Percentiles rank a stretch among this genome's conserved stretches.
Conservation (phyloP, 805 yeast species). For the Debaryomyces prosopidis region DNA sequence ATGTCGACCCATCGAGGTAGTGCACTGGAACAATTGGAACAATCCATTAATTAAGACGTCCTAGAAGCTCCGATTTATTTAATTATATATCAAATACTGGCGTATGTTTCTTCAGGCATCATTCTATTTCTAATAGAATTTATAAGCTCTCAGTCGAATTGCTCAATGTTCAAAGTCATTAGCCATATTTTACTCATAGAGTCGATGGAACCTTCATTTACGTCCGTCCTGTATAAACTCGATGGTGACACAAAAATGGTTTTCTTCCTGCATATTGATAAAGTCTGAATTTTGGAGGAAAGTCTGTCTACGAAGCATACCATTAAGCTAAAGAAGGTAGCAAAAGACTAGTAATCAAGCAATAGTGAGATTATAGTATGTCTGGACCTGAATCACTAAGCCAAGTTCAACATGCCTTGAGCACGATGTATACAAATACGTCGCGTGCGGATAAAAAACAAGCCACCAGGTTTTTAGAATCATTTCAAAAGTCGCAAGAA, state of each 20-base stretch:
- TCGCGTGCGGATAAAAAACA: conserved; percentile 46
- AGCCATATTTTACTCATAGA: no score
- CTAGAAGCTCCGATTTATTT: no score
- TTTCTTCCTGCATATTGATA: neutral
- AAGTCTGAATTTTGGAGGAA: neutral
- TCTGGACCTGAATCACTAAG: conserved; percentile 12
- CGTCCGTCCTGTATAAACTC: neutral
- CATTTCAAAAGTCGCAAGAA: conserved; percentile 76
- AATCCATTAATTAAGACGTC: no score
- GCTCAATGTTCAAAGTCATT: no score
- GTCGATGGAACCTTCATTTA: no score
- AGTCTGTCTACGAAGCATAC: neutral
- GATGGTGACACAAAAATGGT: neutral
- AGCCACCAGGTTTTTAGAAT: conserved; percentile 62
- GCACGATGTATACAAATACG: conserved; percentile 47
- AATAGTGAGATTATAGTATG: neutral
- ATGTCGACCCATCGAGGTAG: no score
- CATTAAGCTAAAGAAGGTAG: no score
- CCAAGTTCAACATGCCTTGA: conserved; percentile 47
- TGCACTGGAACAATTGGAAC: no score
- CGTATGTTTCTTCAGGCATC: no score
- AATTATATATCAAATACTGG: no score
- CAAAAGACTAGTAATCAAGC: neutral
- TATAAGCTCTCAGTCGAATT: no score
- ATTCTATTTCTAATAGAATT: no score